Percentiles rank a stretch among this genome's conserved stretches.
These are phyloP conservation scores for Debaryomyces maramus DNA, from an alignment of 805 yeast genomes.

Conservation along the genomic window DNA sequence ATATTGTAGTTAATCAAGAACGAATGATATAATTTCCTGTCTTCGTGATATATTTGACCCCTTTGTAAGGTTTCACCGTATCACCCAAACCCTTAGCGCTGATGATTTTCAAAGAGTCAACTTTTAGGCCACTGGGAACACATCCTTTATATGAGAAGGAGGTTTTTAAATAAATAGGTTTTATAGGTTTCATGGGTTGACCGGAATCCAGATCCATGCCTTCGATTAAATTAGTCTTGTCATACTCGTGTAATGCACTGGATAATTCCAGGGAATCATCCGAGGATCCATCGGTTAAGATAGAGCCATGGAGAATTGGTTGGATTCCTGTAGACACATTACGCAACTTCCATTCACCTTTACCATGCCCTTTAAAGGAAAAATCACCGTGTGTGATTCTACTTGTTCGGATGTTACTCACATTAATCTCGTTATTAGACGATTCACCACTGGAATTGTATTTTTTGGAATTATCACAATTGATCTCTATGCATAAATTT, in stretches of 20 bases:
- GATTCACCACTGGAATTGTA: slow-evolving; percentile 6
- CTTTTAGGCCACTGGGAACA: slow-evolving; percentile 73
- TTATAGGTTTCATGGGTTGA: slow-evolving; percentile 7
- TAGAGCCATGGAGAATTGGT: slow-evolving; percentile 65
- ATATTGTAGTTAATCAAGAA: slow-evolving; percentile 9
- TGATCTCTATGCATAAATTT: slow-evolving; percentile 27
- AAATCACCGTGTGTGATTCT: slow-evolving; percentile 80
- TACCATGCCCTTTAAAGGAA: slow-evolving; percentile 49
- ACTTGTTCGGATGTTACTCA: slow-evolving; percentile 50
- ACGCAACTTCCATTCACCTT: slow-evolving; percentile 67
- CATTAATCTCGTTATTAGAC: background rate
- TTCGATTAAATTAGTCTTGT: slow-evolving; percentile 6
- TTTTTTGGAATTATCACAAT: slow-evolving; percentile 12
- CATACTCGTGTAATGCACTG: background rate
- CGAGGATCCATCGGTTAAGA: slow-evolving; percentile 23
- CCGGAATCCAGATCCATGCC: slow-evolving; percentile 5
- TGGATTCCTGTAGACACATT: slow-evolving; percentile 60
- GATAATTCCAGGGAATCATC: background rate
- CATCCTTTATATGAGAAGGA: slow-evolving; percentile 63
- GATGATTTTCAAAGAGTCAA: slow-evolving; percentile 60
- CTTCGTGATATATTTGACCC: slow-evolving; percentile 77
- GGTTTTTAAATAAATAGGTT: slow-evolving; percentile 45
- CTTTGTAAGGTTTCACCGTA: slow-evolving; percentile 78
- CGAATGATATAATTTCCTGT: slow-evolving; percentile 60
- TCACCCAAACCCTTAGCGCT: slow-evolving; percentile 60